A percentile compares a stretch with the other conserved stretches of the same genome.
Conservation (phyloP, 1,139 yeast species). For the Hyphopichia fennica region DNA sequence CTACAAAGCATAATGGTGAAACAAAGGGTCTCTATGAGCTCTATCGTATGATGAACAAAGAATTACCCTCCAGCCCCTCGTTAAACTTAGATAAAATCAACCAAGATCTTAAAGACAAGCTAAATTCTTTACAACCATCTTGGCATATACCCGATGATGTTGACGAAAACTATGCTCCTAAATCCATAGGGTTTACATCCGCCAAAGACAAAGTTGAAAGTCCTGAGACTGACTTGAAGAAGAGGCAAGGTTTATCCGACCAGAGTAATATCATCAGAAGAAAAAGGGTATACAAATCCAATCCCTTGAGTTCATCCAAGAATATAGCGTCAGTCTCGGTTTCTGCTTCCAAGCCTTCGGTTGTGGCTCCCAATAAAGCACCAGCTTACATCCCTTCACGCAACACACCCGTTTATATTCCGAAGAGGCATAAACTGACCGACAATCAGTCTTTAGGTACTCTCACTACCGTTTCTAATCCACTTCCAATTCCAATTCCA, state of each 20-base stretch:
- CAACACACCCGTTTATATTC: neutral
- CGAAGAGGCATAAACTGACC: neutral
- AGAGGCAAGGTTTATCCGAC: neutral
- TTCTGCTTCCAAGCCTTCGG: neutral
- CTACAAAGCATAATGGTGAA: too few relatives aligned
- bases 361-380: neutral
- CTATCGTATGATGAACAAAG: neutral
- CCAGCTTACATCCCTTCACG: constrained; percentile 4
- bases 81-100: constrained; percentile 70
- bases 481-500: neutral
- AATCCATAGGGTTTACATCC: too few relatives aligned
- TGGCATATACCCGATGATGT: neutral
- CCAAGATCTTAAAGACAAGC: constrained; percentile 9
- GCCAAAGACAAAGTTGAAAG: too few relatives aligned
- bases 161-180: too few relatives aligned
- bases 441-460: too few relatives aligned
- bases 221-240: too few relatives aligned
- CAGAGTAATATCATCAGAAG: constrained; percentile 2
- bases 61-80: neutral
- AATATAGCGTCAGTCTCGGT: neutral
- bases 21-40: neutral
- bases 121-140: neutral
- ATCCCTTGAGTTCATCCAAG: constrained; percentile 1
- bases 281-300: neutral
- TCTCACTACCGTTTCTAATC: too few relatives aligned